Base-by-base conservation (phyloP, 257 asterid species). In the Schizonepeta tenuifolia region DNA sequence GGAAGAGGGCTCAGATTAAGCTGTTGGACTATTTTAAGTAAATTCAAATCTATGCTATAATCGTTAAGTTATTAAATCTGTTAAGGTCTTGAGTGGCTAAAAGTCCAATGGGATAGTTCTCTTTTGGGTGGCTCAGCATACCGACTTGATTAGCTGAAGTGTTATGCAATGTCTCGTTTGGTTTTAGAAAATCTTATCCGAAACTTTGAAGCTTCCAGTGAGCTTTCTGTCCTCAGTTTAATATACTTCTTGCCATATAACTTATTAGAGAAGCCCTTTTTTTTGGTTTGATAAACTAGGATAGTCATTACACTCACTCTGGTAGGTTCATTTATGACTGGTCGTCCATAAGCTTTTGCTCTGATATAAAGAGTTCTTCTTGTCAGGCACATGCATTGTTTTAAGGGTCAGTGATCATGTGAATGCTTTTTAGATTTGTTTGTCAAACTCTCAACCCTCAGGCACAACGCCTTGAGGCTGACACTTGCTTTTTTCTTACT, bases 401-500 rank as follows among this genome's bases (percentile, higher is more conserved):
- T 35, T 53, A 35, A 2, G 38, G 53, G 56, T 46, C 14, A 20
- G 26, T 49, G 8, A 9, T 9, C 15, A 10, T 50, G 7, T 49
- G 9, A 26, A 10, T 28, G 72, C 7, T 40, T 24, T 54, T 44
- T 31, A 7, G 35, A 28, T 54, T 24, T 20, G 1, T 47, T 54
- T 54, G 74, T 4, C 14, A 21, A 67, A 67, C 20, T 31, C 13
- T 66, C 18, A 47, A 15, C 14, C 65, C 35, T 18, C 38, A 9
- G 24, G 59, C 56, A 64, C 66, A 26, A 6, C 10, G 18, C 67
- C 53, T 54, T 65, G 67, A 43, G 50, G 67, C 67, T 40, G 59
- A 54, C 17, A 12, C 67, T 17, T 47, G 26, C 7, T 38, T 64
- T 38, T 13, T 57, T 47, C 41, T 36, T 55, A 38, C 65, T 53